Conservation (phyloP, 2,329 filamentous ascomycete genomes). For the Colletotrichum magnum region DNA sequence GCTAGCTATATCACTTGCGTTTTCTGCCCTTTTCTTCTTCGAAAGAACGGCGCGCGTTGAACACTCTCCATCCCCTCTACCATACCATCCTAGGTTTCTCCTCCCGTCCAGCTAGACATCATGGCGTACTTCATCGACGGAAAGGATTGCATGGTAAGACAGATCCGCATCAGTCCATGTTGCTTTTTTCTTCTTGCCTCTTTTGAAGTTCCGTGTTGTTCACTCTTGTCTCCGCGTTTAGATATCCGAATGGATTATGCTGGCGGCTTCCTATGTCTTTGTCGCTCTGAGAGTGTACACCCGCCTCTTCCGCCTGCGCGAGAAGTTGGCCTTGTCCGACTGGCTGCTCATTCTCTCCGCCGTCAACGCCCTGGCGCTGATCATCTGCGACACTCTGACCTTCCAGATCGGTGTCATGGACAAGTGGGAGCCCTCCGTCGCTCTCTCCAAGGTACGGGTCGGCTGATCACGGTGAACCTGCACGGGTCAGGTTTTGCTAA, state of each 20-base stretch:
- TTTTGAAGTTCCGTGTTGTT: background rate
- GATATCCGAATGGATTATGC: slow-evolving; percentile 53
- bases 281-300: slow-evolving; percentile 50
- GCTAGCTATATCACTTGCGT: slow-evolving; percentile 1
- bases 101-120: slow-evolving; percentile 8
- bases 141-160: slow-evolving; percentile 45
- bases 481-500: background rate
- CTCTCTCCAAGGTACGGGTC: slow-evolving; percentile 48
- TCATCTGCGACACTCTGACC: slow-evolving; percentile 53
- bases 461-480: accelerated
- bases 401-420: slow-evolving; percentile 51
- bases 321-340: slow-evolving; percentile 49
- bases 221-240: slow-evolving; percentile 16
- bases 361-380: slow-evolving; percentile 49
- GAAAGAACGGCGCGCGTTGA: background rate
- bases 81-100: background rate
- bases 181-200: background rate
- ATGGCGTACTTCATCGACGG: slow-evolving; percentile 45
- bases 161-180: background rate
- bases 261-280: slow-evolving; percentile 46
- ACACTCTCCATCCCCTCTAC: background rate
- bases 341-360: slow-evolving; percentile 48
- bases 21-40: background rate
- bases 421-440: slow-evolving; percentile 47
- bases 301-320: slow-evolving; percentile 48